Evolutionary conservation across 345 rosid genomes (phyloP), one percentile per base, ranked within the genome.

Genomic region (Sisymbrium irio): DNA sequence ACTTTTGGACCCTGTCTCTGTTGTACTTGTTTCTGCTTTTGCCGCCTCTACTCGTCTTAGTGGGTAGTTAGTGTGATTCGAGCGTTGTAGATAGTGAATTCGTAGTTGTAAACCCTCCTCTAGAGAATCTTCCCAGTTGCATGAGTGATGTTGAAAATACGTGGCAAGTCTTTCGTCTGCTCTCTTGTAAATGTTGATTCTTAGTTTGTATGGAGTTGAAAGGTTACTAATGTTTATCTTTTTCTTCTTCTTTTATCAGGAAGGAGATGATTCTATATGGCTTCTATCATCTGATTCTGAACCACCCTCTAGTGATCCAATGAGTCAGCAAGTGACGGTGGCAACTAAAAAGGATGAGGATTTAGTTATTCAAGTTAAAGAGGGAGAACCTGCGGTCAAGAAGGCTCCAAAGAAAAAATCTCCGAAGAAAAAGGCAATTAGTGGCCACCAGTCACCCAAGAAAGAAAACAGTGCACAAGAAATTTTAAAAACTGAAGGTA

Each of bases 241-340:
- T 47, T 55, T 9, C n/a, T n/a, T n/a, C n/a, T n/a, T n/a, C 0
- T 37, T 58, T 11, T 46, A 14, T 14, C 77, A 77, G 77, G 80
- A 32, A 33, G 64, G 40, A 65, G 30, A 80, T 58, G 78, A 55
- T 83, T 76, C 81, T 59, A 60, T 86, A 42, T 87, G 19, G 82
- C 56, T 79, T 44, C 39, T 88, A 55, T 87, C 97, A 62, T 91
- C 92, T 42, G 99, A 88, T 83, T 86, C 96, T 30, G 99, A 94
- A 80, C 81, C 87, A 62, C 76, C 74, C 75, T 86, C 80, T 44
- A 69, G 65, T 81, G 64, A 62, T 62, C 66, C 59, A 11, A 17
- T 4, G 66, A 70, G 39, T 41, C 78, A 57, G 44, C 39, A 73
- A 70, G 41, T 61, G 15, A 67, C 59, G 44, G 59, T 65, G 50